Evolutionary conservation across 495 filamentous ascomycete species (phyloP).

Genomic region (Penicillium ochrochloron): DNA sequence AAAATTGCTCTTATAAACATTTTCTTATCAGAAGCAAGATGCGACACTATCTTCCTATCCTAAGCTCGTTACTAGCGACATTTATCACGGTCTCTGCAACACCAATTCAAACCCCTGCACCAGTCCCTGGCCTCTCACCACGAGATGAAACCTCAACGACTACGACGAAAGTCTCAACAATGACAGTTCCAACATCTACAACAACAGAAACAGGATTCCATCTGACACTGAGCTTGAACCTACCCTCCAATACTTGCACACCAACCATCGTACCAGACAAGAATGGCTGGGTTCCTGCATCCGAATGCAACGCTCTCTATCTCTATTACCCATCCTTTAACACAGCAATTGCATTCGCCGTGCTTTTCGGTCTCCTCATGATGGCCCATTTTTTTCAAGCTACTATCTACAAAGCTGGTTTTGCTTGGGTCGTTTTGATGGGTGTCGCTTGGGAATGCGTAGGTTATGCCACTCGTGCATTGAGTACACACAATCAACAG

Average conservation of each 20-base stretch:
- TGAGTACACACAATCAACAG: slow-evolving; percentile 1
- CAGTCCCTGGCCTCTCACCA: background rate
- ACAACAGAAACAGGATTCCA: background rate
- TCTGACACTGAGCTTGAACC: background rate
- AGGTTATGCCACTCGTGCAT: background rate
- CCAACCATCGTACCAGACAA: background rate
- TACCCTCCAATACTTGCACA: background rate
- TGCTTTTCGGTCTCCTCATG: background rate
- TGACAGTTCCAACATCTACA: background rate
- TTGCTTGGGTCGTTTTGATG: background rate
- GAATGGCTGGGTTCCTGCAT: background rate
- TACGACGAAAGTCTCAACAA: background rate
- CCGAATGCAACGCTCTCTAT: slow-evolving; percentile 1
- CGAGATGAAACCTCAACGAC: background rate
- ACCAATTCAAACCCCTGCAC: background rate
- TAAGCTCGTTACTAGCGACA: background rate
- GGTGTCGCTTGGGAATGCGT: background rate
- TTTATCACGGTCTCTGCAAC: background rate
- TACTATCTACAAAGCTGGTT: background rate
- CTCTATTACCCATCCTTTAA: background rate
- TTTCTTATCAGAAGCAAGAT: background rate
- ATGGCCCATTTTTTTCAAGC: background rate
- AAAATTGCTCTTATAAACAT: background rate
- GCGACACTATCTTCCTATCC: background rate
- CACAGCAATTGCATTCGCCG: background rate